Evolutionary conservation across 176 grass and related monocot species (phyloP), one percentile per base, ranked within the genome.

Genomic region (Juncus inflexus): DNA sequence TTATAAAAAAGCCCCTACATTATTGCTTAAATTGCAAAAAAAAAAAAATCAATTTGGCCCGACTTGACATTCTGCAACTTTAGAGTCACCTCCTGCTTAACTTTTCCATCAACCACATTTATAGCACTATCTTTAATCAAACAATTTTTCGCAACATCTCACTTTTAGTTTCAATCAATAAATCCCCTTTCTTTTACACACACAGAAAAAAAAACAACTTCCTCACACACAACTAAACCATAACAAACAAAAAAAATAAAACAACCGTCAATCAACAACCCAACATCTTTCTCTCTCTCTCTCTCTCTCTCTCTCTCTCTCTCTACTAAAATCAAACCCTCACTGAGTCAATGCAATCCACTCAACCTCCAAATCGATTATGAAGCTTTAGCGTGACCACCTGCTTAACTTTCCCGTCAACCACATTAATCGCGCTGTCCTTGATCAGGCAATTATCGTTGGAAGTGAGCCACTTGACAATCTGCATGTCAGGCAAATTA

Each of bases 291-390:
- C n/a, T n/a, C n/a, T n/a, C n/a, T 52, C 6, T 4, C 12, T 76
- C 6, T 15, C 6, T 3, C 42, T 16, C 16, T 53, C 53, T 58
- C 11, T 4, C 12, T 38, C 12, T 35, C 49, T 50, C 59, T 62
- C 6, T 49, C 45, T n/a, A n/a, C n/a, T n/a, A n/a, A n/a, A n/a
- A n/a, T n/a, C n/a, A n/a, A n/a, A n/a, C n/a, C n/a, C 76, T 64
- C 60, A 85, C 62, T 85, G 45, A 74, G 84, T 84, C 2, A 90
- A 72, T 37, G 87, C 69, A 9, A 90, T 80, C 91, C 86, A 90
- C 55, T 95, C 70, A 73, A 96, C 13, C 67, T 88, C 76, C 9
- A 85, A 58, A 37, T 85, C 82, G 2, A 91, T 38, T 82, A 47
- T 88, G 91, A 57, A 96, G 66, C 60, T 83, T 91, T 12, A 91